Evolutionary conservation across 345 rosid genomes (phyloP).

Genomic region (Sonneratia alba): DNA sequence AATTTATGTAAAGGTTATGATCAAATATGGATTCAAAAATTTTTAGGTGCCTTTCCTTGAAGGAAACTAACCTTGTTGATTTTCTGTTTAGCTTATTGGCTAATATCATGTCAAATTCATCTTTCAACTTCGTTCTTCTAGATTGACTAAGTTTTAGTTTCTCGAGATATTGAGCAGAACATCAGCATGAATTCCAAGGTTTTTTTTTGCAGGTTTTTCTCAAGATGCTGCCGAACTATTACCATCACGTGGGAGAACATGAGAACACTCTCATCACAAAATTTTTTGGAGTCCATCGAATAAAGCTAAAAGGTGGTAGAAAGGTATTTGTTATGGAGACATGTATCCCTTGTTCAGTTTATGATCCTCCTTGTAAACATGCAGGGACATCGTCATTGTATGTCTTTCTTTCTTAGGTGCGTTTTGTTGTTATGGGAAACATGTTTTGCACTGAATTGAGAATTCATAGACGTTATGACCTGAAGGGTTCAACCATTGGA

Average conservation of each 20-base stretch:
- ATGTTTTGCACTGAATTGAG: constrained; percentile 95
- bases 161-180: neutral
- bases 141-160: neutral
- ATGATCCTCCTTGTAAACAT: neutral
- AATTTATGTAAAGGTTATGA: neutral
- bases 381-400: neutral
- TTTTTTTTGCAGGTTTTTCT: constrained; percentile 54
- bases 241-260: constrained; percentile 51
- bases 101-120: neutral
- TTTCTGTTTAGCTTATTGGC: neutral
- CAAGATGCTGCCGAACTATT: constrained; percentile 72
- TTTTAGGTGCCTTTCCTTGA: neutral
- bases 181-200: neutral
- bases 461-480: constrained; percentile 85
- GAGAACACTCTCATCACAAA: constrained; percentile 96
- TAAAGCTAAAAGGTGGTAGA: constrained; percentile 57
- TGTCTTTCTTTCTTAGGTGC: constrained; percentile 47
- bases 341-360: constrained; percentile 1
- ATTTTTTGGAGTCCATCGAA: constrained; percentile 81
- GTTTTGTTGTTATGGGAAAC: constrained; percentile 97
- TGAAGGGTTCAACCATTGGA: constrained; percentile 86
- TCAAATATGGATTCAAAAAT: neutral
- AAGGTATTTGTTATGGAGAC: constrained; percentile 39
- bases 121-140: neutral
- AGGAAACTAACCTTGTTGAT: neutral